Conservation (phyloP, 208 protist genomes). For the Leishmania aethiopica region DNA sequence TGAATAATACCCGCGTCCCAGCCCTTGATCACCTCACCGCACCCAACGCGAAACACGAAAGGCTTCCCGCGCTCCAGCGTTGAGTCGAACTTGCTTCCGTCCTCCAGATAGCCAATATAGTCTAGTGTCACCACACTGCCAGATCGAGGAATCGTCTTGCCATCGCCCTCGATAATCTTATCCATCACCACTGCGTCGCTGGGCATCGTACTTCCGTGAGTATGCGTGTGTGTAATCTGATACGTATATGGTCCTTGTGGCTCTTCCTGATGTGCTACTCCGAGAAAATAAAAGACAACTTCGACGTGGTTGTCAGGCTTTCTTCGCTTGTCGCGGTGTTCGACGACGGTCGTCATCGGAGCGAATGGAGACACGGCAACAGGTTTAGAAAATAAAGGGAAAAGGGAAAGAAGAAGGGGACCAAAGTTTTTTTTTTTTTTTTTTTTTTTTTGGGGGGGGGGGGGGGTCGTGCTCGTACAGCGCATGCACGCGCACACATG, state of each 20-base stretch:
- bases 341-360: not conserved
- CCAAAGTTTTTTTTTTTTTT: not conserved
- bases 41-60: constrained; percentile 92
- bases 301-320: not conserved
- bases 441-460: no score
- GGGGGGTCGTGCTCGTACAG: not conserved
- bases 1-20: constrained; percentile 95
- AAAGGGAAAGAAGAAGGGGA: not conserved
- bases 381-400: not conserved
- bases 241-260: not conserved
- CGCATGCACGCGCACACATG: not conserved
- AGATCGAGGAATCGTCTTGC: constrained; percentile 85
- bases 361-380: not conserved
- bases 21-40: constrained; percentile 93
- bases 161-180: constrained; percentile 93
- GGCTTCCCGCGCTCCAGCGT: constrained; percentile 88
- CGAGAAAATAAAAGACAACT: not conserved
- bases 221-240: not conserved
- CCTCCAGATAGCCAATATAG: constrained; percentile 83
- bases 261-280: not conserved
- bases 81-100: constrained; percentile 90
- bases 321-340: not conserved
- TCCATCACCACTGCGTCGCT: constrained; percentile 85
- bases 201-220: constrained; percentile 40
- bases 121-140: constrained; percentile 91